These are phyloP conservation scores for Monosporascus sp. DNA, from an alignment of 2,329 filamentous ascomycete species.

Conservation along the genomic window DNA sequence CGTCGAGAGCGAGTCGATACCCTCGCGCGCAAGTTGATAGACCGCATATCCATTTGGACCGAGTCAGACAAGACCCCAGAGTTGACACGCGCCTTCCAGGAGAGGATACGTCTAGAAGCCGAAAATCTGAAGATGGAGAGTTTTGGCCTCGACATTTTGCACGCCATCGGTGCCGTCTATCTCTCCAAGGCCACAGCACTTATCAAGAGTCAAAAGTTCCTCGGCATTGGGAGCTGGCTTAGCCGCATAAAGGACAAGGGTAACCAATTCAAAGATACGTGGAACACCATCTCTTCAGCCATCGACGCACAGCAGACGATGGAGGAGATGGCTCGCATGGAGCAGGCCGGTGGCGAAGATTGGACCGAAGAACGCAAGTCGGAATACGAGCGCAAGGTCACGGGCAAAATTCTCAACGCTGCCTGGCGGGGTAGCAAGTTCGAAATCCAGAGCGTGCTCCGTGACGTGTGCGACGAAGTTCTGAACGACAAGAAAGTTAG, in stretches of 20 bases:
- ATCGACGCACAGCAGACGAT: conserved; percentile 98
- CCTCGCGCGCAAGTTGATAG: conserved; percentile 76
- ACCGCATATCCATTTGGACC: conserved; percentile 90
- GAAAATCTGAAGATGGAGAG: conserved; percentile 99
- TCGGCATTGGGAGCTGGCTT: conserved; percentile 94
- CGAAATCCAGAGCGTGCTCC: conserved; percentile 92
- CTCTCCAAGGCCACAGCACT: conserved; percentile 80
- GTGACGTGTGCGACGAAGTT: conserved; percentile 89
- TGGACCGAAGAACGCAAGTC: conserved; percentile 98
- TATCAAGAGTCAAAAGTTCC: conserved; percentile 92
- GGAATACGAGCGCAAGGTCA: conserved; percentile 92
- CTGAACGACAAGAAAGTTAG: conserved; percentile 74
- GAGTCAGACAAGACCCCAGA: conserved; percentile 88
- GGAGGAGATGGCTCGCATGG: conserved; percentile 96
- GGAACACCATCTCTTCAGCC: conserved; percentile 93
- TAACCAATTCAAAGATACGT: conserved; percentile 93
- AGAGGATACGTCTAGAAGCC: conserved; percentile 90
- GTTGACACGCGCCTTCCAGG: conserved; percentile 83
- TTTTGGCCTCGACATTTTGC: conserved; percentile 91
- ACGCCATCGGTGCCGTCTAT: conserved; percentile 91
- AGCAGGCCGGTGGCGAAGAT: conserved; percentile 90
- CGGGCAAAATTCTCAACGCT: conserved; percentile 94
- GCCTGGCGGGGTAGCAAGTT: conserved; percentile 96
- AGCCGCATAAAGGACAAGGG: conserved; percentile 93
- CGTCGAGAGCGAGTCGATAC: conserved; percentile 87